Evolutionary conservation across 352 stramenopile species (phyloP).

Genomic region (Globisporangium okanoganense): DNA sequence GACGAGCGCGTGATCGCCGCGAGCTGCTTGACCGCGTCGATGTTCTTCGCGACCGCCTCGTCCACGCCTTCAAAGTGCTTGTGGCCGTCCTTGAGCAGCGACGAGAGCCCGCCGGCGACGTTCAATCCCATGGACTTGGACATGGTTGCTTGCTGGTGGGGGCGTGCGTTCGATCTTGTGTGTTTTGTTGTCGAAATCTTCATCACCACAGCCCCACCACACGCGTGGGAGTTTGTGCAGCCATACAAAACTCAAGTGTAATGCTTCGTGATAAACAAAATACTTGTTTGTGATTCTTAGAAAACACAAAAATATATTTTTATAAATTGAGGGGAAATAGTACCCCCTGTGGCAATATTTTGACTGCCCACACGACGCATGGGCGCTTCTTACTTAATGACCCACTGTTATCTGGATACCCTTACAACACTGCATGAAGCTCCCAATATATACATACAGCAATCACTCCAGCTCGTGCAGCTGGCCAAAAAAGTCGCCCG

Average conservation of each 20-base stretch:
- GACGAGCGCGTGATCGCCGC: constrained; percentile 96
- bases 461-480: constrained; percentile 32
- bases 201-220: constrained; percentile 12
- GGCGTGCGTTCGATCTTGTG: constrained; percentile 2
- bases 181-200: constrained; percentile 11
- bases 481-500: constrained; percentile 80
- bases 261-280: background rate
- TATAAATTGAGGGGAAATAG: background rate
- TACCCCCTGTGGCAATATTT: background rate
- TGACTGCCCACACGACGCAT: background rate
- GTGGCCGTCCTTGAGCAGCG: constrained; percentile 98
- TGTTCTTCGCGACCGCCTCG: constrained; percentile 97
- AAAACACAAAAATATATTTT: background rate
- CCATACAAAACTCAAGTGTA: background rate
- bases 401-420: too few relatives aligned
- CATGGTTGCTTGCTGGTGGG: constrained; percentile 30
- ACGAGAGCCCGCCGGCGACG: constrained; percentile 92
- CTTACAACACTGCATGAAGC: background rate
- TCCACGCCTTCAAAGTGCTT: constrained; percentile 95
- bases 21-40: constrained; percentile 98
- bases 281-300: background rate
- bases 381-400: too few relatives aligned
- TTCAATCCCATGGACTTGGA: constrained; percentile 95
- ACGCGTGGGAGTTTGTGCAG: background rate
- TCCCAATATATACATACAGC: background rate